A percentile compares a stretch with the other conserved stretches of the same genome.
Evolutionary conservation across 2,329 filamentous ascomycete genomes (phyloP).

Genomic region (Cercospora beticola): DNA sequence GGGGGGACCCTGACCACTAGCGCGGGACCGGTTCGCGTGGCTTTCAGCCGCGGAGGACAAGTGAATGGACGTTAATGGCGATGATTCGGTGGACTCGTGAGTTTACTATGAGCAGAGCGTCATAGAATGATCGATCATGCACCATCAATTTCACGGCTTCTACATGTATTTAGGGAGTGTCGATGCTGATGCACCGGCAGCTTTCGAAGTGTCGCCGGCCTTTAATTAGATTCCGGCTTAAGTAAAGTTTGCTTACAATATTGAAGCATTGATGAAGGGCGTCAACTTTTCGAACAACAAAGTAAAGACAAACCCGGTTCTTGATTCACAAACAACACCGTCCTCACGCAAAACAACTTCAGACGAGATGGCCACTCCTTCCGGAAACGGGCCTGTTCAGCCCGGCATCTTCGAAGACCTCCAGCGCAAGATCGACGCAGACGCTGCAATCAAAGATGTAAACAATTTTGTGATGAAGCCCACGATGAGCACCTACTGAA

Average conservation of each 20-base stretch:
- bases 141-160: background rate
- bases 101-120: background rate
- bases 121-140: too few species aligned
- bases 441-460: conserved; percentile 52
- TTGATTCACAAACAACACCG: background rate
- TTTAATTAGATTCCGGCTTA: background rate
- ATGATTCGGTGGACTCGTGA: background rate
- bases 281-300: background rate
- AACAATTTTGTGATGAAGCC: background rate
- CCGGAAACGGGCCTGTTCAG: conserved; percentile 41
- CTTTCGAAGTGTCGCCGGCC: background rate
- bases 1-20: background rate
- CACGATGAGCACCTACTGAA: background rate
- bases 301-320: background rate
- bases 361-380: conserved; percentile 25
- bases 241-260: background rate
- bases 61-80: background rate
- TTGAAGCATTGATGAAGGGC: background rate
- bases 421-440: conserved; percentile 86
- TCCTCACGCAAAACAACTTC: background rate
- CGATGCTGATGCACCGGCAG: background rate
- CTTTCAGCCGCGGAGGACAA: background rate
- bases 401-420: conserved; percentile 74
- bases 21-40: background rate
- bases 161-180: background rate